phyloP scores from a whole-genome alignment of 2,329 filamentous ascomycete species.

The Triangularia setosa region DNA sequence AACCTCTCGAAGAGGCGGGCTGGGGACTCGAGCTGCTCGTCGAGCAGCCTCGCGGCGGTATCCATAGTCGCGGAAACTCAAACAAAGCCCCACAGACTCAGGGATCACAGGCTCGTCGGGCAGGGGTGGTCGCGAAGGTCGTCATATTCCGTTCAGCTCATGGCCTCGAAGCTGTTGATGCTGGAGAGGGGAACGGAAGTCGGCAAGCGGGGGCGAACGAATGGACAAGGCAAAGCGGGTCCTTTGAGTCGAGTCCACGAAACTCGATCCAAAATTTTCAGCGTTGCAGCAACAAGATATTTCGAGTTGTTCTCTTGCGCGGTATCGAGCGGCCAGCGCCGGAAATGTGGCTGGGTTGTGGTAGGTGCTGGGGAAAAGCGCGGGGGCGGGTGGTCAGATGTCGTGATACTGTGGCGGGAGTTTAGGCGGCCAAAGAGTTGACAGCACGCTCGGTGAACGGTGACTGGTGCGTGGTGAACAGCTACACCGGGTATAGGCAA shows the following conservation, averaged over 20 bases:
- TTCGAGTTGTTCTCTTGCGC: not conserved
- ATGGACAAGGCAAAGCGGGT: not conserved
- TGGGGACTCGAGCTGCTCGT: slow-evolving; percentile 58
- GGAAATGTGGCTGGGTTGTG: not conserved
- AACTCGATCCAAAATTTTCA: slow-evolving; percentile 5
- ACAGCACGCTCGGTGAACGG: not conserved
- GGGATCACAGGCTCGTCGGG: slow-evolving; percentile 23
- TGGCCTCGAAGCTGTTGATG: slow-evolving; percentile 10
- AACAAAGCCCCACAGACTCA: slow-evolving; percentile 24
- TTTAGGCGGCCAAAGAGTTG: not conserved
- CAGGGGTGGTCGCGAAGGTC: slow-evolving; percentile 16
- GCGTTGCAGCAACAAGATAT: not conserved
- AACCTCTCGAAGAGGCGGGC: slow-evolving; percentile 69
- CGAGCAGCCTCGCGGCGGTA: slow-evolving; percentile 44
- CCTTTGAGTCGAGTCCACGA: slow-evolving; percentile 9
- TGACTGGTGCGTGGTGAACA: not conserved
- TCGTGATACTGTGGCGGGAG: not conserved
- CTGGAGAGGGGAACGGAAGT: slow-evolving; percentile 9
- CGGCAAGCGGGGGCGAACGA: slow-evolving; percentile 17
- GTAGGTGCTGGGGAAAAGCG: not conserved
- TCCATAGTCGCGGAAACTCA: slow-evolving; percentile 44
- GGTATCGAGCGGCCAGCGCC: not conserved
- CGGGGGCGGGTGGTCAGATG: not conserved
- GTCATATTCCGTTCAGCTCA: slow-evolving; percentile 27
- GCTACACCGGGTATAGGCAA: not conserved